Conservation (phyloP, 805 yeast genomes). For the Wickerhamia fluorescens region DNA sequence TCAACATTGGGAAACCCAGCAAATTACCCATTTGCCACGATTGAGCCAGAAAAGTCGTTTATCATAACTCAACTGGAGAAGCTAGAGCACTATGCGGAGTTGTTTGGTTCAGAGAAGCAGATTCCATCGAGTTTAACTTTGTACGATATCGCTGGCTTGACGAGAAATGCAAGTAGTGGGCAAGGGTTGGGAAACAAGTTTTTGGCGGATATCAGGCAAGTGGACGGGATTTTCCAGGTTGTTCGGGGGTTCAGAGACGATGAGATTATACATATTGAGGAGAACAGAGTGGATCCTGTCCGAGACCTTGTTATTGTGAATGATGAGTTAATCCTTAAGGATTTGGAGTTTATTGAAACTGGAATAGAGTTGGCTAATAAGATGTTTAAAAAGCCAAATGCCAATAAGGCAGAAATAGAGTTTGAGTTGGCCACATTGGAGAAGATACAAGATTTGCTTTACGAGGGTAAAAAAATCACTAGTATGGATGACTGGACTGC, state of each 20-base stretch:
- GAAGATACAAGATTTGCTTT: slow-evolving; percentile 25
- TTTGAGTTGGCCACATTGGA: slow-evolving; percentile 25
- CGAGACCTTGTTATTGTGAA: slow-evolving; percentile 56
- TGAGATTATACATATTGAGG: slow-evolving; percentile 63
- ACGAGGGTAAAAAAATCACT: slow-evolving; percentile 54
- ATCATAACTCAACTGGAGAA: slow-evolving; percentile 16
- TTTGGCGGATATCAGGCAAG: slow-evolving; percentile 60
- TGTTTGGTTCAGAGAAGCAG: slow-evolving; percentile 44
- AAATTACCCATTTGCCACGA: slow-evolving; percentile 66
- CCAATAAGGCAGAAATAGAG: slow-evolving; percentile 16
- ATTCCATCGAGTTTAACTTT: slow-evolving; percentile 52
- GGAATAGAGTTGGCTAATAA: slow-evolving; percentile 27
- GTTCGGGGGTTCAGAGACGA: slow-evolving; percentile 59
- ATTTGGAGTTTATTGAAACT: slow-evolving; percentile 55
- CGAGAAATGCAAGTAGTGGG: slow-evolving; percentile 50
- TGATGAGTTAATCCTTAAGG: slow-evolving; percentile 56
- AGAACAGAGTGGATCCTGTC: slow-evolving; percentile 50
- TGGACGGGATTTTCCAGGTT: slow-evolving; percentile 65
- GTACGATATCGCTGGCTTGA: slow-evolving; percentile 58
- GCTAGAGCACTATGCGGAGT: slow-evolving; percentile 38
- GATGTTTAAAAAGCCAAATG: slow-evolving; percentile 22
- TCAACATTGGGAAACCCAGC: slow-evolving; percentile 49
- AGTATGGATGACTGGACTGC: slow-evolving; percentile 47
- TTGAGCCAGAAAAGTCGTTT: slow-evolving; percentile 56
- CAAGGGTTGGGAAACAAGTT: slow-evolving; percentile 74